These are phyloP conservation scores for Neurospora sublineolata DNA, from an alignment of 495 filamentous ascomycete genomes.

Conservation along the genomic window DNA sequence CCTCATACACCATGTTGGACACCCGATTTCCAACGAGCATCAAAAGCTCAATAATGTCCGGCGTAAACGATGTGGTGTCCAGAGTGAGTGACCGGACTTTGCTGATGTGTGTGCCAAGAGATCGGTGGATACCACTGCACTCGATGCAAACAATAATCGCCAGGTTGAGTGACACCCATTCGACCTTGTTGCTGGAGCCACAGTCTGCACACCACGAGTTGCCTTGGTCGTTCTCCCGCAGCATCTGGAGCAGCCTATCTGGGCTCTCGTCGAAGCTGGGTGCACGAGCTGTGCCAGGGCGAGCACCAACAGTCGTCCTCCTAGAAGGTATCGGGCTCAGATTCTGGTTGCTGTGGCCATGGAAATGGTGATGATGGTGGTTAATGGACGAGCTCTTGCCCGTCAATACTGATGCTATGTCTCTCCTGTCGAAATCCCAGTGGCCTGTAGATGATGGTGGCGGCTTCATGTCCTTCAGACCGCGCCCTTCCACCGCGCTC, in stretches of 20 bases:
- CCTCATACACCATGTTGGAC: constrained; percentile 95
- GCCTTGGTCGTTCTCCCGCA: constrained; percentile 83
- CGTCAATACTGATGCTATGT: constrained; percentile 83
- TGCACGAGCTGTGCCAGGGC: constrained; percentile 62
- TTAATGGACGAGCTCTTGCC: constrained; percentile 77
- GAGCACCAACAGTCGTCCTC: constrained; percentile 76
- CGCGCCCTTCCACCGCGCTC: constrained; percentile 81
- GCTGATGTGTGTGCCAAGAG: constrained; percentile 92
- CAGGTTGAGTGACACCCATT: constrained; percentile 98
- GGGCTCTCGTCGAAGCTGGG: constrained; percentile 67
- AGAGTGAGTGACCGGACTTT: constrained; percentile 93
- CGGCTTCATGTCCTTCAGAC: constrained; percentile 32
- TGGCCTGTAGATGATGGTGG: constrained; percentile 36
- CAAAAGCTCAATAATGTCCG: constrained; percentile 90
- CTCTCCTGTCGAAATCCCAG: constrained; percentile 49
- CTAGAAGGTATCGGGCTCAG: constrained; percentile 49
- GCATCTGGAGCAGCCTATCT: constrained; percentile 68
- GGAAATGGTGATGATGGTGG: neutral
- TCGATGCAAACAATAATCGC: constrained; percentile 96
- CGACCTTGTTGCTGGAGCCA: constrained; percentile 78
- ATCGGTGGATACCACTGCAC: constrained; percentile 94
- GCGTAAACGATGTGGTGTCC: constrained; percentile 89
- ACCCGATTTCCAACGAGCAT: constrained; percentile 85
- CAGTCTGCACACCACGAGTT: constrained; percentile 96
- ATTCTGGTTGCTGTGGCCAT: constrained; percentile 40